A percentile compares a stretch with the other conserved stretches of the same genome.
Conservation (phyloP, 1,284 basidiomycete species). For the Malassezia brasiliensis region DNA sequence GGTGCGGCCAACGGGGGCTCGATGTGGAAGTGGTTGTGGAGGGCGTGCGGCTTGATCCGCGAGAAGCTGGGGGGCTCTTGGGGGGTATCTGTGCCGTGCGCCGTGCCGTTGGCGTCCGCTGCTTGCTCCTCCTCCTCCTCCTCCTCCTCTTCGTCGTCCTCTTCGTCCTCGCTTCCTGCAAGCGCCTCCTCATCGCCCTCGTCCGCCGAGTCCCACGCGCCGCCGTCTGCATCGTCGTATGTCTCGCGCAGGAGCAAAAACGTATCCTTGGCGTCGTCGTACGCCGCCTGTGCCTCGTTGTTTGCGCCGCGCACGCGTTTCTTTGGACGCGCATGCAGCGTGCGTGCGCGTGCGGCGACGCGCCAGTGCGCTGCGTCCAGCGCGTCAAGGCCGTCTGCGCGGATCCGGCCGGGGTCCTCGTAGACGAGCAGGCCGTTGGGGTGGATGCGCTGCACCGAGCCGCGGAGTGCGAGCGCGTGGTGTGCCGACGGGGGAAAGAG, state of each 20-base stretch:
- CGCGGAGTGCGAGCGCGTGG: conserved; percentile 30
- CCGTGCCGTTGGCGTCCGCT: background rate
- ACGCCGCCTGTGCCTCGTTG: conserved; percentile 23
- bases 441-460: conserved; percentile 28
- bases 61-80: conserved; percentile 43
- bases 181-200: conserved; percentile 4
- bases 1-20: conserved; percentile 17
- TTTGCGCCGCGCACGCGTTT: background rate
- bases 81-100: background rate
- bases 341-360: background rate
- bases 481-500: conserved; percentile 42
- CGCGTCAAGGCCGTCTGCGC: conserved; percentile 38
- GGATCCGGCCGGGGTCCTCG: conserved; percentile 17
- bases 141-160: conserved; percentile 10
- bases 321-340: background rate
- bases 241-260: background rate
- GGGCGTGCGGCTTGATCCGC: conserved; percentile 25
- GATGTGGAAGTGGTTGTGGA: conserved; percentile 32
- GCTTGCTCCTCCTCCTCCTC: conserved; percentile 24
- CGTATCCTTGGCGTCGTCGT: conserved; percentile 11
- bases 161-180: conserved; percentile 1
- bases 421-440: conserved; percentile 42
- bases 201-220: conserved; percentile 3
- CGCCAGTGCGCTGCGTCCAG: conserved; percentile 41
- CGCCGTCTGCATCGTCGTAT: background rate